These are phyloP conservation scores for Acacia melanoxylon DNA, from an alignment of 306 rosid genomes.

Conservation along the genomic window DNA sequence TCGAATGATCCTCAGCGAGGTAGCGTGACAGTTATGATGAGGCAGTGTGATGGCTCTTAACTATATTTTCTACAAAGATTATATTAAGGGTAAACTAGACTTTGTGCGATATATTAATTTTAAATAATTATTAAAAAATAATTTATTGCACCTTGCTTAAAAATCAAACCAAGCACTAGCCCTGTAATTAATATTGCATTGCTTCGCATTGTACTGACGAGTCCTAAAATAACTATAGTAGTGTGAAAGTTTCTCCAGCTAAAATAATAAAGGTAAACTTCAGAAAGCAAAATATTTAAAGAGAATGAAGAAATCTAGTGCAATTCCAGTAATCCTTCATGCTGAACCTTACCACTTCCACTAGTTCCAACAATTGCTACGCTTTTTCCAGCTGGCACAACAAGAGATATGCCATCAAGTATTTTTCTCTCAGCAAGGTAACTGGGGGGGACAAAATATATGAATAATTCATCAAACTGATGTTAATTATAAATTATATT, in stretches of 20 bases:
- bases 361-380: constrained; percentile 99
- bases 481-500: constrained; percentile 9
- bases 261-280: neutral
- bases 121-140: too few species aligned
- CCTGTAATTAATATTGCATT: too few species aligned
- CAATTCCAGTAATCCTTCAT: constrained; percentile 15
- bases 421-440: constrained; percentile 84
- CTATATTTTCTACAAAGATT: too few species aligned
- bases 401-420: constrained; percentile 88
- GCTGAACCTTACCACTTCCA: constrained; percentile 87
- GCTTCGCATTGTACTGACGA: too few species aligned
- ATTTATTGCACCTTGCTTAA: too few species aligned
- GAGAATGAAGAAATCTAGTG: constrained; percentile 1
- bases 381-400: constrained; percentile 93
- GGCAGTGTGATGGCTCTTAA: too few species aligned
- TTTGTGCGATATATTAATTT: too few species aligned
- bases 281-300: constrained; percentile 25
- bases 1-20: too few species aligned
- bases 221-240: neutral
- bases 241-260: neutral
- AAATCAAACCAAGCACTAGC: too few species aligned
- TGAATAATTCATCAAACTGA: constrained; percentile 30
- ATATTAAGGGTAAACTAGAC: too few species aligned
- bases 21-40: too few species aligned
- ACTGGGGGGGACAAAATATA: constrained; percentile 48